phyloP scores from a whole-genome alignment of 2,329 filamentous ascomycete genomes.

The Penicillium sp. region DNA sequence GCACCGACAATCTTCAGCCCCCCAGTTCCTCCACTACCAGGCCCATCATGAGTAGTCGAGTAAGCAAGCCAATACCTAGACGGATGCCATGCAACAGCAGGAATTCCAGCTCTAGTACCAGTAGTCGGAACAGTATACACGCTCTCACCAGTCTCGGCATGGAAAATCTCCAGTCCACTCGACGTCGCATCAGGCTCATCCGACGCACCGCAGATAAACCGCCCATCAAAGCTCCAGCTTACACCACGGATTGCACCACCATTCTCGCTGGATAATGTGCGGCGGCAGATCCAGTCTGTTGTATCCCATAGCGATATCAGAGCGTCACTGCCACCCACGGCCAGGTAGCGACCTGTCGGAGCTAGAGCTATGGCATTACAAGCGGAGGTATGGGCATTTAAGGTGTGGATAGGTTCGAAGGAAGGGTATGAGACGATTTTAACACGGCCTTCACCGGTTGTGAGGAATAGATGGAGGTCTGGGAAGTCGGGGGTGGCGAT shows the following conservation, averaged over 20 bases:
- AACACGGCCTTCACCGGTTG: constrained; percentile 51
- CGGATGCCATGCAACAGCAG: constrained; percentile 52
- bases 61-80: constrained; percentile 52
- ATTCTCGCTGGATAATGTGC: constrained; percentile 46
- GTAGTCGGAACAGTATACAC: constrained; percentile 47
- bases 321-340: constrained; percentile 50
- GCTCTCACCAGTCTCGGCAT: constrained; percentile 51
- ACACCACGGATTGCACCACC: constrained; percentile 49
- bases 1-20: constrained; percentile 51
- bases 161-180: constrained; percentile 50
- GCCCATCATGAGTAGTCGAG: constrained; percentile 45
- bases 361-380: constrained; percentile 48
- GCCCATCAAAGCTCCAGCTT: constrained; percentile 53
- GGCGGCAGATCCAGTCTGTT: constrained; percentile 51
- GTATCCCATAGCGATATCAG: constrained; percentile 54
- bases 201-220: constrained; percentile 49
- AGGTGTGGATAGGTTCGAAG: constrained; percentile 45
- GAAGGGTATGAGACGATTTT: constrained; percentile 50
- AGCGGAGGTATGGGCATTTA: constrained; percentile 51
- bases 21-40: constrained; percentile 37
- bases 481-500: constrained; percentile 35
- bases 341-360: constrained; percentile 50
- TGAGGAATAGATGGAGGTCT: constrained; percentile 47
- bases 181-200: constrained; percentile 47
- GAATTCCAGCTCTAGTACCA: constrained; percentile 39